Evolutionary conservation across 495 filamentous ascomycete genomes (phyloP), one percentile per base, ranked within the genome.

Genomic region (Daldinia grandis): DNA sequence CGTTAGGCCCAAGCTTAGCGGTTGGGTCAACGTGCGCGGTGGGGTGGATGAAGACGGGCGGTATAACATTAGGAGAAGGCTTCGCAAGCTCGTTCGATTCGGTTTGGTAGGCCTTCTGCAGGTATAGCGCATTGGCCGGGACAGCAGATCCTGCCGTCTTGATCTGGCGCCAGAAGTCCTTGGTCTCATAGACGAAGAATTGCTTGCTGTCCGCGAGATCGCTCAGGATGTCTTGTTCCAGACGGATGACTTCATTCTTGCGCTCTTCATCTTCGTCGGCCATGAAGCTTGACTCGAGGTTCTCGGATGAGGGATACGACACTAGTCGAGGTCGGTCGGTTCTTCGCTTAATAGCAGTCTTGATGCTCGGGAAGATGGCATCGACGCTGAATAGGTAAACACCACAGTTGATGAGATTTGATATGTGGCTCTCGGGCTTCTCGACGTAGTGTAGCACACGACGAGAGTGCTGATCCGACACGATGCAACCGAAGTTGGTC

Each of bases 91-190:
- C 94, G 25, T 89, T 83, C 2, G 93, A 94, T 65, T 88, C 89
- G 25, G 84, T 86, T 81, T 98, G 96, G 82, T 90, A 91, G 5
- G 95, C 96, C 83, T 98, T 95, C 78, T 94, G 93, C 42, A 99
- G 88, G 82, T 99, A 99, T 2, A 99, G 89, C 1, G 95, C 96
- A 77, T 99, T 98, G 64, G 95, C 95, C 9, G 95, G 96, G 62
- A 99, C 93, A 55, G 95, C 95, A 21, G 95, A 98, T 42, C 96
- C 96, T 54, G 95, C 95, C 5, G 96, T 97, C 87, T 99, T 99
- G 87, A 99, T 98, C 85, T 99, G 95, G 62, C 95, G 94, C 95
- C 95, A 99, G 83, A 99, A 99, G 76, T 97, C 95, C 82, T 97
- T 97, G 49, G 95, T 98, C 82, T 99, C 95, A 79, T 97, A 91